Base-by-base conservation (phyloP, 352 stramenopile species). In the Phytophthora pisi region DNA sequence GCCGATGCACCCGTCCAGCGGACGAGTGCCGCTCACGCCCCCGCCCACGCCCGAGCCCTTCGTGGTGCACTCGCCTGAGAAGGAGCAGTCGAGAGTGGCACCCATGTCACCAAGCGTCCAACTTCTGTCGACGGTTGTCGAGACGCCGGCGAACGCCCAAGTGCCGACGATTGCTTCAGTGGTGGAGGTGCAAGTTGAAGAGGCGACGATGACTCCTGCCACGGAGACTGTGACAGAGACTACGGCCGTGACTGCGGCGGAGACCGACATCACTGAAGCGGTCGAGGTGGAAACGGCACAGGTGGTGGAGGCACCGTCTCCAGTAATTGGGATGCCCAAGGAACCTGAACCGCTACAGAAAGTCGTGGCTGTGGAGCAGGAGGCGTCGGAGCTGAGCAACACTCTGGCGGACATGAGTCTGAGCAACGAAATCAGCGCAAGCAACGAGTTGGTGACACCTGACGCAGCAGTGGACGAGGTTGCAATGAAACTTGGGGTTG, bases 11-110 rank as follows among this genome's bases (percentile, higher is more conserved):
- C 69, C 66, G 16, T 73, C 64, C 10, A 77, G 69, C 18, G 64
- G 69, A 52, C 69, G 69, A 5, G 2, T 77, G 15, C 69, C 69
- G 10, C 16, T 49, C 8, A 77, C 69, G 15, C 69, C 69, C 15
- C 65, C 64, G 4, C 31, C 69, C 3, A 59, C 55, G 5, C 69
- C 69, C 5, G 69, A 74, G 23, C 59, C 46, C 3, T 70, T 70
- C 24, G 1, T 70, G 31, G 45, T 70, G 65, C 64, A 74, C 23
- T 77, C 64, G 1, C 65, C 69, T 34, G 69, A 74, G 28, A 74
- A 73, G 38, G 59, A 61, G 15, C 67, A 70, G 23, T 45, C 60
- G 3, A 56, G 54, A 26, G 66, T 77, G 10, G 61, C 52, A 7
- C 69, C 69, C 0, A 49, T 77, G 36, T 57, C 31, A 3, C 15